Base-by-base conservation (phyloP, 1,139 yeast species). In the Eremothecium coryli region DNA sequence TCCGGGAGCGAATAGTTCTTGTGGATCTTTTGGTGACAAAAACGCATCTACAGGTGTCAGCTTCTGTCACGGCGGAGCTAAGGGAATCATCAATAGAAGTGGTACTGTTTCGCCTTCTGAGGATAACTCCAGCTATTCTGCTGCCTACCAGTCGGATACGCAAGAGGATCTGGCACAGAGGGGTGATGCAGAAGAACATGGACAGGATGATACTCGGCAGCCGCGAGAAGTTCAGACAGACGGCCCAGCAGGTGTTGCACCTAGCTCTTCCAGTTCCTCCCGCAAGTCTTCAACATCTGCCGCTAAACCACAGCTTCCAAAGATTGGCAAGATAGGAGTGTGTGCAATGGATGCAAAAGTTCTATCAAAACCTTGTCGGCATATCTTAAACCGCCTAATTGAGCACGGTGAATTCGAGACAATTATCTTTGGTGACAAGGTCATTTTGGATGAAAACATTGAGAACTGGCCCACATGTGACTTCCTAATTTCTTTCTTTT, bases 381-480 rank as follows among this genome's bases (percentile, higher is more conserved):
- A 82, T 42, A 93, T 93, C 43, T 66, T 93, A 48, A 88, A 84
- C 57, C 66, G 95, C 34, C 65, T 93, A 51, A 82, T 88, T 43
- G 94, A 84, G 48, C 79, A 84, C 48, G 96, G 95, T 18, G 98
- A 90, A 60, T 90, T 93, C 58, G 97, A 93, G 56, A 86, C 97
- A 0, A 82, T 93, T 18, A 86, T 90, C 38, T 93, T 93, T 64
- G 98, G 98, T 38, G 99, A 93, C 59, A 93, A 93, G 61, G 97
- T 88, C 14, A 90, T 93, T 33, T 65, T 93, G 37, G 98, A 93
- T 60, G 98, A 93, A 62, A 61, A 78, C 17, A 74, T 90, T 41
- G 97, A 90, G 60, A 85, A 86, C 56, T 90, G 99, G 98, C 99
- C 98, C 21, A 85, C 95, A 26, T 93, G 98, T 64, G 98, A 93